Conservation (phyloP, 2,329 filamentous ascomycete genomes). For the Chaetomium olivaceum region DNA sequence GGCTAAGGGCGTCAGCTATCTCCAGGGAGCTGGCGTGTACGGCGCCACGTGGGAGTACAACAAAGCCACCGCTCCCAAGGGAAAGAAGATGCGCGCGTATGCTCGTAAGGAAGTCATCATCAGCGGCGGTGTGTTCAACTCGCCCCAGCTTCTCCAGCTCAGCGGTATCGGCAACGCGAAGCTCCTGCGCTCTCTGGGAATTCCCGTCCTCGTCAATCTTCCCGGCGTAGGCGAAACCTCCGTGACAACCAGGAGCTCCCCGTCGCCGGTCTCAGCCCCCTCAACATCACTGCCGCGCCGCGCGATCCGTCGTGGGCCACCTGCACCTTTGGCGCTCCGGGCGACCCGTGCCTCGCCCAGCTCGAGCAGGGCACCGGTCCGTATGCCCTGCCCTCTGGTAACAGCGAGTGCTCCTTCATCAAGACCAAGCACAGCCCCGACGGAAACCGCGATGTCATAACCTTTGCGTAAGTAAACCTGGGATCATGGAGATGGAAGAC, state of each 20-base stretch:
- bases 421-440: constrained; percentile 33
- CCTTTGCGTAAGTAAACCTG: constrained; percentile 20
- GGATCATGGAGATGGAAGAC: neutral
- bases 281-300: constrained; percentile 34
- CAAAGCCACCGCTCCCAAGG: constrained; percentile 32
- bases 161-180: constrained; percentile 50
- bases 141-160: constrained; percentile 53
- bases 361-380: constrained; percentile 36
- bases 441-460: constrained; percentile 42
- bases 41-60: constrained; percentile 36
- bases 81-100: constrained; percentile 30
- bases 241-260: constrained; percentile 47
- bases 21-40: constrained; percentile 39
- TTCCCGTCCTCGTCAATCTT: constrained; percentile 47
- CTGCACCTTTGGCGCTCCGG: constrained; percentile 38
- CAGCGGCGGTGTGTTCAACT: constrained; percentile 50
- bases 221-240: constrained; percentile 55
- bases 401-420: constrained; percentile 48
- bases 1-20: constrained; percentile 39
- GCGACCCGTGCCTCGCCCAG: constrained; percentile 41
- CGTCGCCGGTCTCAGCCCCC: constrained; percentile 36
- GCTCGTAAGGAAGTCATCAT: constrained; percentile 50
- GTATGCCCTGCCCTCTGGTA: constrained; percentile 30
- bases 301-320: constrained; percentile 34
- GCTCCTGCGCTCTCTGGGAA: constrained; percentile 46